These are phyloP conservation scores for Alectoria sarmentosa DNA, from an alignment of 495 filamentous ascomycete genomes.

Conservation along the genomic window DNA sequence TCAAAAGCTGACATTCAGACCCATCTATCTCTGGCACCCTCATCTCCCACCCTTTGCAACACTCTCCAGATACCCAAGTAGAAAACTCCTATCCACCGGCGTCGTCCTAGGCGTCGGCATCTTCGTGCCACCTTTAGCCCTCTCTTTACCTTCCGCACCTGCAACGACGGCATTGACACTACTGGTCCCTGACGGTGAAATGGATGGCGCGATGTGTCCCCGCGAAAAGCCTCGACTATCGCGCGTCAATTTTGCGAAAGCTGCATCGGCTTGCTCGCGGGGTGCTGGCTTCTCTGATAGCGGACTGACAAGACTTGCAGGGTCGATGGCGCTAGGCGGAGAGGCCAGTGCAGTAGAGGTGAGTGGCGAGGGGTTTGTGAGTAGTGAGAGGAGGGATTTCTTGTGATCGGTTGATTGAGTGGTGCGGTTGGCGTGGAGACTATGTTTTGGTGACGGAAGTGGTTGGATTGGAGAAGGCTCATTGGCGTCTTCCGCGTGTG, in stretches of 20 bases:
- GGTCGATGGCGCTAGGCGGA: constrained; percentile 29
- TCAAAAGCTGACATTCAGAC: background rate
- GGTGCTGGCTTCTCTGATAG: constrained; percentile 33
- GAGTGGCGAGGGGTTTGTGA: constrained; percentile 47
- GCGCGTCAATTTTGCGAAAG: constrained; percentile 3
- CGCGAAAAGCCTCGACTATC: background rate
- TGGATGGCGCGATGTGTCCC: background rate
- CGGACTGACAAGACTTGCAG: constrained; percentile 40
- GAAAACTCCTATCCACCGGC: constrained; percentile 65
- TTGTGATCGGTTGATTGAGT: constrained; percentile 54
- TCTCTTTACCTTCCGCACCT: constrained; percentile 25
- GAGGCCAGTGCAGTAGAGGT: constrained; percentile 14
- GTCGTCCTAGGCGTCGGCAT: constrained; percentile 54
- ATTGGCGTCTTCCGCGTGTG: constrained; percentile 24
- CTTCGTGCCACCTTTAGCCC: constrained; percentile 36
- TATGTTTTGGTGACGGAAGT: constrained; percentile 20
- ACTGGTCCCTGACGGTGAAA: background rate
- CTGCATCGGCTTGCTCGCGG: constrained; percentile 14
- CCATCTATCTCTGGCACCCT: background rate
- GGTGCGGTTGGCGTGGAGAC: constrained; percentile 33
- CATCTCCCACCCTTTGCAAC: constrained; percentile 38
- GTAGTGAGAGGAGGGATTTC: constrained; percentile 62
- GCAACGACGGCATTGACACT: constrained; percentile 13
- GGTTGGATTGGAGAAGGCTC: constrained; percentile 29
- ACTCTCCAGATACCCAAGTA: constrained; percentile 66